A percentile compares a stretch with the other conserved stretches of the same genome.
phyloP scores from a whole-genome alignment of 140 eudicot genomes.

The Cichorium intybus region DNA sequence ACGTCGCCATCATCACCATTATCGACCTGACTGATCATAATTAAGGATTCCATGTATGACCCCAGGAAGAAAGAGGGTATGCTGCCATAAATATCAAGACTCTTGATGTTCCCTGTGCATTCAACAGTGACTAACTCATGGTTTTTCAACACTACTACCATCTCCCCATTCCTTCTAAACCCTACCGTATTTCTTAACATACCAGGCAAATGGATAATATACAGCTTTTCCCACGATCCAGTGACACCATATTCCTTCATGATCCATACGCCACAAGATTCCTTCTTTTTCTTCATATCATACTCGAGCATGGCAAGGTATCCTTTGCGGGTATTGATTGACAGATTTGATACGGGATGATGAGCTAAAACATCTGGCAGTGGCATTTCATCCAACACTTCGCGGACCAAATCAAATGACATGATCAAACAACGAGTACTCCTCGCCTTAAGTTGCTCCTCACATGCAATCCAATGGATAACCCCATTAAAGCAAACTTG shows the following conservation, averaged over 20 bases:
- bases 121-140: conserved; percentile 34
- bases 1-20: no score
- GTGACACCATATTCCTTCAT: conserved; percentile 52
- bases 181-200: conserved; percentile 28
- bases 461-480: conserved; percentile 59
- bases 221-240: conserved; percentile 44
- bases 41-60: no score
- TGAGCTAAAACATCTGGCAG: conserved; percentile 38
- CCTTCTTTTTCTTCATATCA: no score
- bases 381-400: conserved; percentile 41
- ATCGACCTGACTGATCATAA: no score
- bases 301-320: conserved; percentile 40
- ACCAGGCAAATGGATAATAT: conserved; percentile 20
- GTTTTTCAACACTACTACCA: conserved; percentile 33
- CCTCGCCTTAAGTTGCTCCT: conserved; percentile 2
- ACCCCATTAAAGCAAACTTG: no score
- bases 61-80: no score
- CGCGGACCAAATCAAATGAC: conserved; percentile 38
- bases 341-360: conserved; percentile 15
- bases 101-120: conserved; percentile 1
- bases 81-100: no score
- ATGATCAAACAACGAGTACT: conserved; percentile 32
- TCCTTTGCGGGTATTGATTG: conserved; percentile 19
- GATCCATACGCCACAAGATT: no score
- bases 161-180: conserved; percentile 44